Base-by-base conservation (phyloP, 805 yeast genomes). In the Myxozyma neglecta region DNA sequence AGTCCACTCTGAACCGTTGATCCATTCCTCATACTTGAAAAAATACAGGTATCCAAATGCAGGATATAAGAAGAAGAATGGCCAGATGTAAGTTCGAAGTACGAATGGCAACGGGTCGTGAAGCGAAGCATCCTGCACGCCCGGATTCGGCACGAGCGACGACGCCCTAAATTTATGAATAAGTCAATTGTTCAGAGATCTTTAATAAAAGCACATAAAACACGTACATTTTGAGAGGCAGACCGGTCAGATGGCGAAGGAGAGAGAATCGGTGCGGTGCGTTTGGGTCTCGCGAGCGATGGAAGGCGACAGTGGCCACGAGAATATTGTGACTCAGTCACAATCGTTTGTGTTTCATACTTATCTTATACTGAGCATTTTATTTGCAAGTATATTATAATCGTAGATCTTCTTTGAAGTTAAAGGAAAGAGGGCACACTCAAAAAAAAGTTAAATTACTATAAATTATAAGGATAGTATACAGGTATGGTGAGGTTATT, bases 1-100 rank as follows among this genome's bases (percentile, higher is more conserved):
- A 0, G 98, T 94, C 98, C 99, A 94, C 76, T 93, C 99, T 50
- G 87, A 82, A 32, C 97, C 97, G 49, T 82, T 88, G 70, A 93
- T 88, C 72, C 89, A 89, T 60, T 76, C 79, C 60, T 93, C 98
- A 74, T 93, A 93, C 60, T 86, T 83, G 63, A 77, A 76, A 61
- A 74, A 70, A 73, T 89, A 93, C 44, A 89, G 73, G 70, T 88
- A 84, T 56, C 78, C 77, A 73, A 89, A 89, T 18, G 81, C 71
- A 6, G 97, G 96, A 72, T 93, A 93, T 49, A 90, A 75, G 50
- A 87, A 80, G 61, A 87, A 74, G 74, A 91, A 92, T 9, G 97
- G 96, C 80, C 89, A 84, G 29, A 88, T 86, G 71, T 89, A 92
- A 5, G 96, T 92, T 69, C 90, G 84, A 40, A 82, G 72, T 11